These are phyloP conservation scores for Citrus hindsii DNA, from an alignment of 345 rosid genomes.

Conservation along the genomic window DNA sequence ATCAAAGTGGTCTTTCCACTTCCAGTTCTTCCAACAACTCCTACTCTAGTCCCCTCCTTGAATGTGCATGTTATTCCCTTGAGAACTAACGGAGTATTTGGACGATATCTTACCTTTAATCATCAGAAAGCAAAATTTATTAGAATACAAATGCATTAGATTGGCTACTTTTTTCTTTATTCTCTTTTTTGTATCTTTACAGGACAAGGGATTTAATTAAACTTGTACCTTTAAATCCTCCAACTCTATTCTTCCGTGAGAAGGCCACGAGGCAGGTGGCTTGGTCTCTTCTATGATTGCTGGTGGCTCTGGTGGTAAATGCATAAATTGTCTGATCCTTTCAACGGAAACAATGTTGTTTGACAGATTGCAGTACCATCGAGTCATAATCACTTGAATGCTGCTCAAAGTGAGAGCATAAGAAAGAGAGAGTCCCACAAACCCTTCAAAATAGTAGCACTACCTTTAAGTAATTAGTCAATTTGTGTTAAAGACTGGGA, in stretches of 20 bases:
- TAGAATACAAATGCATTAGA: neutral
- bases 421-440: slow-evolving; percentile 77
- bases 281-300: slow-evolving; percentile 27
- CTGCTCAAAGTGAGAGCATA: slow-evolving; percentile 56
- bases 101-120: slow-evolving; percentile 28
- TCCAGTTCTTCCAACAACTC: slow-evolving; percentile 92
- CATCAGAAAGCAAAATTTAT: neutral
- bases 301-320: slow-evolving; percentile 26
- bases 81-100: slow-evolving; percentile 30
- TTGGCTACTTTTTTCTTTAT: neutral
- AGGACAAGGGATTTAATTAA: no score
- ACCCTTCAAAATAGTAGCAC: slow-evolving; percentile 30
- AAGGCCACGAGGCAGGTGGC: slow-evolving; percentile 17
- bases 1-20: slow-evolving; percentile 93
- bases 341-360: slow-evolving; percentile 33
- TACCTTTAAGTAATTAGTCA: neutral
- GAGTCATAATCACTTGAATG: slow-evolving; percentile 48
- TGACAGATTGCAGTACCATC: slow-evolving; percentile 45
- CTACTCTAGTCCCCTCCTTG: slow-evolving; percentile 48
- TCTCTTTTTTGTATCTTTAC: neutral
- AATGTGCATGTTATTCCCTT: slow-evolving; percentile 36
- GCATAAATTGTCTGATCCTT: slow-evolving; percentile 33
- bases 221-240: slow-evolving; percentile 17
- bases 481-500: neutral
- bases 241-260: slow-evolving; percentile 25